Evolutionary conservation across 768 basidiomycete genomes (phyloP).

Genomic region (Termitomyces bulborhizus): DNA sequence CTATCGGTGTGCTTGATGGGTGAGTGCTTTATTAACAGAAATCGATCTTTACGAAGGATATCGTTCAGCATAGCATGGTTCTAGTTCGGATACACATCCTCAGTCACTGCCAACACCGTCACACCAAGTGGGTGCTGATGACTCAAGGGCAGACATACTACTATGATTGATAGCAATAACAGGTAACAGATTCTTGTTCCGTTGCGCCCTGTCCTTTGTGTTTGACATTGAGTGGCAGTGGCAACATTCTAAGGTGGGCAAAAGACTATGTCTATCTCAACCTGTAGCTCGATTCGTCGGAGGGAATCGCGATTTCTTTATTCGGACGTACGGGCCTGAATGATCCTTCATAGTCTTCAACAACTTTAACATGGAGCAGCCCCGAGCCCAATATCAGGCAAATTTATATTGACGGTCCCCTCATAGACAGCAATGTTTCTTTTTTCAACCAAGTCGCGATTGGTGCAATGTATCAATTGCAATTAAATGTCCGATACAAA

Average conservation of each 20-base stretch:
- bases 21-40: background rate
- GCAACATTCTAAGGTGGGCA: background rate
- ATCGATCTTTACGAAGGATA: no score
- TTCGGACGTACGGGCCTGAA: background rate
- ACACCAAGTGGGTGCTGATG: background rate
- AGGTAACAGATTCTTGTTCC: background rate
- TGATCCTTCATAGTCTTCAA: background rate
- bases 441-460: background rate
- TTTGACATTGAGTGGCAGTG: no score
- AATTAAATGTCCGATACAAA: background rate
- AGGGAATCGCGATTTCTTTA: background rate
- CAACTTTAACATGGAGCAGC: background rate
- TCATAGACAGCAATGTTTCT: background rate
- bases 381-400: background rate
- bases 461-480: background rate
- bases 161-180: background rate
- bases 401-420: background rate
- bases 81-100: background rate
- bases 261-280: background rate
- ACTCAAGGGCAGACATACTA: background rate
- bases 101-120: background rate
- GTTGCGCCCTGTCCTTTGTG: background rate
- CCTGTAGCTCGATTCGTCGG: background rate
- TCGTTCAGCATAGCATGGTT: background rate
- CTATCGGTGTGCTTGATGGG: no score